Conservation (phyloP, 208 protist species). For the Leishmania gerbilli region DNA sequence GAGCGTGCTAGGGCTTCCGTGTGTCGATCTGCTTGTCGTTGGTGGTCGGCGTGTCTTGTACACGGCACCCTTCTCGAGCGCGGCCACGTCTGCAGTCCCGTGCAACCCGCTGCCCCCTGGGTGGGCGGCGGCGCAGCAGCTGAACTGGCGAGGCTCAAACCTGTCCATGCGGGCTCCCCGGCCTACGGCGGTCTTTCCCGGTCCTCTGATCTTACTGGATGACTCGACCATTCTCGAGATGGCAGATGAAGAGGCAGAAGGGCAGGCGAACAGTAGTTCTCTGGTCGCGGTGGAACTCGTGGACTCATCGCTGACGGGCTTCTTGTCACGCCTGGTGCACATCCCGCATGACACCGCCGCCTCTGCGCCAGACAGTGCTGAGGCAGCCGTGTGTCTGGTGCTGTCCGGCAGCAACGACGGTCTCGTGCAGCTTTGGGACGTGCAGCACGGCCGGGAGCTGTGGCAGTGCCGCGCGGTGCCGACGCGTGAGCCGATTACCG, state of each 20-base stretch:
- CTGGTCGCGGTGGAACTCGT: background rate
- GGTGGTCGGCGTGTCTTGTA: constrained; percentile 24
- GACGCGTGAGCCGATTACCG: constrained; percentile 55
- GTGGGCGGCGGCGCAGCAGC: background rate
- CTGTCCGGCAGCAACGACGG: constrained; percentile 77
- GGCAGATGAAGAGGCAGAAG: background rate
- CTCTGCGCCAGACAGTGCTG: background rate
- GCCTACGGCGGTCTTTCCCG: constrained; percentile 64
- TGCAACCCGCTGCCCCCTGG: constrained; percentile 8
- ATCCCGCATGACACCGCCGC: background rate
- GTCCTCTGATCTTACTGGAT: constrained; percentile 34
- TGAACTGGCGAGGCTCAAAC: background rate
- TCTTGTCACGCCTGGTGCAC: constrained; percentile 30
- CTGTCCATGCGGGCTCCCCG: background rate
- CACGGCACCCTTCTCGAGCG: constrained; percentile 12
- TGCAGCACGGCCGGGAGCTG: constrained; percentile 52
- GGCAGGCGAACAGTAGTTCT: background rate
- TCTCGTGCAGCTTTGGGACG: constrained; percentile 84
- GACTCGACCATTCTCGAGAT: background rate
- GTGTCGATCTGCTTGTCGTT: constrained; percentile 8
- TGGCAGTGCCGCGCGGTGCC: constrained; percentile 68
- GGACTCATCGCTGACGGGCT: constrained; percentile 19
- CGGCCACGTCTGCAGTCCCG: constrained; percentile 11
- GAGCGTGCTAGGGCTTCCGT: constrained; percentile 24
- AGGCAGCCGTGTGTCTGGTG: constrained; percentile 25